These are phyloP conservation scores for Phytopythium ostracodes DNA, from an alignment of 352 stramenopile species.

Conservation along the genomic window DNA sequence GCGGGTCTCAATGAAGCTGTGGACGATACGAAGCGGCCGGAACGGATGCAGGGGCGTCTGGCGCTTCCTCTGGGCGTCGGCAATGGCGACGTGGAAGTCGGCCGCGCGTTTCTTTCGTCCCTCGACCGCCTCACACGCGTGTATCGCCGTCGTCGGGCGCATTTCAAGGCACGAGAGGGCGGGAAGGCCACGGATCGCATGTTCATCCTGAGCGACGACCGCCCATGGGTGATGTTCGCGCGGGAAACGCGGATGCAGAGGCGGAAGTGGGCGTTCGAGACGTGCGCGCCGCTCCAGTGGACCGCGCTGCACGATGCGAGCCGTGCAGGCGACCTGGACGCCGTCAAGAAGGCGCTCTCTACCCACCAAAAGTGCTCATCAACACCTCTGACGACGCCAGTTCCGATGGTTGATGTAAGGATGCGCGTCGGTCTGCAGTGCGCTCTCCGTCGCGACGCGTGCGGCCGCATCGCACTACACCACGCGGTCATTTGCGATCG, in stretches of 20 bases:
- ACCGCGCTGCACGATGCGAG: background rate
- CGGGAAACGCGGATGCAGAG: slow-evolving; percentile 11
- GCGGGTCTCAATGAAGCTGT: background rate
- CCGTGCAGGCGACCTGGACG: background rate
- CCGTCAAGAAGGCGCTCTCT: slow-evolving; percentile 6
- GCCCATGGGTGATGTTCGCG: slow-evolving; percentile 43
- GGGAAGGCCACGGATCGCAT: slow-evolving; percentile 13
- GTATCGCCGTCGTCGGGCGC: slow-evolving; percentile 8
- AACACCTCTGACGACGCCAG: background rate
- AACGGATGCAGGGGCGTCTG: background rate
- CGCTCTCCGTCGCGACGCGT: slow-evolving; percentile 31
- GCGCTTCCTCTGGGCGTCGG: background rate
- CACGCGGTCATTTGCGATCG: slow-evolving; percentile 44
- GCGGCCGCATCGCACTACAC: slow-evolving; percentile 45
- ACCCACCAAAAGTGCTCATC: background rate
- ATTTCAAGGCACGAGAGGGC: slow-evolving; percentile 8
- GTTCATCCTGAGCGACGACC: slow-evolving; percentile 26
- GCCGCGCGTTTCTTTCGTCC: slow-evolving; percentile 5
- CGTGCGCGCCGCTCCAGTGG: background rate
- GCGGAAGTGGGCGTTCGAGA: slow-evolving; percentile 29
- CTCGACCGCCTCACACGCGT: slow-evolving; percentile 4
- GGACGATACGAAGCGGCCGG: background rate
- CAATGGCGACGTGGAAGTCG: background rate
- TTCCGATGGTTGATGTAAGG: background rate
- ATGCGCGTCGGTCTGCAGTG: background rate